These are phyloP conservation scores for Pseudogymnoascus verrucosus DNA, from an alignment of 2,329 filamentous ascomycete species.

Conservation along the genomic window DNA sequence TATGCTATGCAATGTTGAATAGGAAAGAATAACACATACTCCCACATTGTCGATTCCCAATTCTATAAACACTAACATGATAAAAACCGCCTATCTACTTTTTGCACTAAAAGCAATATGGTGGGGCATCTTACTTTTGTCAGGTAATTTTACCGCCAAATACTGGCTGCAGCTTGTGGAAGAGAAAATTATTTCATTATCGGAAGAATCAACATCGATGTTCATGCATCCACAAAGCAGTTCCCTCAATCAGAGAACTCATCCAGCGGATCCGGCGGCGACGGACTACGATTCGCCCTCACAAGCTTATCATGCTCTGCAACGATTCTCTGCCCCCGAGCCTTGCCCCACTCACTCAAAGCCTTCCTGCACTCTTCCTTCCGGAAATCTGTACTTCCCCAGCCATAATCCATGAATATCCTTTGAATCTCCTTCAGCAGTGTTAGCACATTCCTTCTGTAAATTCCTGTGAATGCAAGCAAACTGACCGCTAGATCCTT, in stretches of 20 bases:
- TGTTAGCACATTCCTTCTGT: background rate
- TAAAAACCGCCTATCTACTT: background rate
- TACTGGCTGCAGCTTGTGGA: background rate
- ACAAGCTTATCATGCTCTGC: background rate
- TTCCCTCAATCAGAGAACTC: background rate
- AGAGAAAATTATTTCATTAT: background rate
- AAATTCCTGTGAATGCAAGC: background rate
- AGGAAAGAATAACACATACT: background rate
- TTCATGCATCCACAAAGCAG: background rate
- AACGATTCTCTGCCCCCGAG: background rate
- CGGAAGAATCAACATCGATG: background rate
- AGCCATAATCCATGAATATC: background rate
- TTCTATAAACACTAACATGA: background rate
- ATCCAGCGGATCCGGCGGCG: background rate
- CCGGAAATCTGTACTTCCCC: conserved; percentile 6
- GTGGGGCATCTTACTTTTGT: background rate
- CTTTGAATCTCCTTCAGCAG: background rate
- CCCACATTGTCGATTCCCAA: background rate
- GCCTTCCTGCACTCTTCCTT: conserved; percentile 6
- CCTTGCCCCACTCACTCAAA: background rate
- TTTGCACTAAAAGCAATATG: background rate
- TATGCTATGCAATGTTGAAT: background rate
- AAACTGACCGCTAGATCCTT: background rate
- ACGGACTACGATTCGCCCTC: conserved; percentile 3
- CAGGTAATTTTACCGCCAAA: background rate